Conservation (phyloP, 2,329 filamentous ascomycete species). For the Cercospora beticola region DNA sequence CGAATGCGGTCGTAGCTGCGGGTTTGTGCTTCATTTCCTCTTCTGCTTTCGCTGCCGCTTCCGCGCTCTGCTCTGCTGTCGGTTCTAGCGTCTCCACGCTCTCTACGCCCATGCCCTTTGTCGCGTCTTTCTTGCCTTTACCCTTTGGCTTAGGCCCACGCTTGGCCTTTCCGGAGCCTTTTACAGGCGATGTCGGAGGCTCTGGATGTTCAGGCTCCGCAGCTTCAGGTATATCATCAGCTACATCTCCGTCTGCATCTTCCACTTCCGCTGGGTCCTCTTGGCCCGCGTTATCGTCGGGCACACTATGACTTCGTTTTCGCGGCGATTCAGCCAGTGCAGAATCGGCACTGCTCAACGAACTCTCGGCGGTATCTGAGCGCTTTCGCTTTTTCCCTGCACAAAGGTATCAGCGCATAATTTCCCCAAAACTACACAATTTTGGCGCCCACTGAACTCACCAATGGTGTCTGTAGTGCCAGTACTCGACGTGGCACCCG, state of each 20-base stretch:
- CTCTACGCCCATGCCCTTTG: constrained; percentile 23
- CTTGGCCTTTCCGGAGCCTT: constrained; percentile 47
- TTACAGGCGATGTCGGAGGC: constrained; percentile 31
- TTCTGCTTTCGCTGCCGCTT: constrained; percentile 47
- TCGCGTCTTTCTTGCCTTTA: constrained; percentile 35
- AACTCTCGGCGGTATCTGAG: constrained; percentile 42
- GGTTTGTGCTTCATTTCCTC: constrained; percentile 50
- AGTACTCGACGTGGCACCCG: constrained; percentile 36
- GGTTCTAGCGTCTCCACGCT: constrained; percentile 18
- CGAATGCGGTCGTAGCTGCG: constrained; percentile 46
- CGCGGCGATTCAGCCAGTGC: constrained; percentile 39
- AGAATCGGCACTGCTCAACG: constrained; percentile 39
- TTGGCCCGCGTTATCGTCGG: constrained; percentile 15
- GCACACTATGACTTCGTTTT: constrained; percentile 35
- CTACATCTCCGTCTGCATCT: constrained; percentile 18
- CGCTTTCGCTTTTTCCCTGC: constrained; percentile 48
- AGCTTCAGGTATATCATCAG: constrained; percentile 19
- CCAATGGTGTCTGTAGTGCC: constrained; percentile 33
- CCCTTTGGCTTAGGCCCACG: constrained; percentile 35
- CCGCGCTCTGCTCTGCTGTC: constrained; percentile 31
- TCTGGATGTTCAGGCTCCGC: constrained; percentile 30
- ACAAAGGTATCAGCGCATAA: neutral
- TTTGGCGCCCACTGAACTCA: constrained; percentile 14
- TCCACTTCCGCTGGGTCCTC: constrained; percentile 36
- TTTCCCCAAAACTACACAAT: neutral